Base-by-base conservation (phyloP, 2,329 filamentous ascomycete species). In the Ophiosphaerella narmari region DNA sequence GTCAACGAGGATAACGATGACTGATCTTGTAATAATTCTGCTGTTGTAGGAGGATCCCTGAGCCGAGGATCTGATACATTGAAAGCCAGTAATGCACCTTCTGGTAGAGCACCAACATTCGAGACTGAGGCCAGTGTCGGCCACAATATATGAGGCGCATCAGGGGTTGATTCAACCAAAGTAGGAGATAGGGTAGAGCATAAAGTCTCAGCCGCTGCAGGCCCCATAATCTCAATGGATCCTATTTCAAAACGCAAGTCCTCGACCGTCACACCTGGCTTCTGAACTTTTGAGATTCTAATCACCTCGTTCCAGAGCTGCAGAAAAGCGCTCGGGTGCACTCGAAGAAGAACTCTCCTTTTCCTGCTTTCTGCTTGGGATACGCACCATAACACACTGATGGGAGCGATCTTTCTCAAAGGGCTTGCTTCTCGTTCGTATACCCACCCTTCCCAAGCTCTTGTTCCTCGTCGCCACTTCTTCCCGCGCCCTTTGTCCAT, bases 271-370 rank as follows among this genome's bases (percentile, higher is more conserved):
- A 89, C 78, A 4, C 77, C 76, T 1, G 86, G 86, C 34, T 80
- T 86, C 57, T 84, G 82, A 54, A 82, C 79, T 63, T 83, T 87
- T 14, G 78, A 77, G 1, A 85, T 71, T 2, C 77, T 77, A 13
- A 85, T 63, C 2, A 91, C 70, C 52, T 87, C 80, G 18, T 85
- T 78, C 78, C 89, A 91, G 0, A 87, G 71, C 59, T 89, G 82
- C 1, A 85, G 74, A 63, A 91, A 93, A 6, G 88, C 87, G 16
- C 91, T 87, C 2, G 94, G 94, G 69, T 97, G 93, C 1, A 93
- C 76, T 46, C 92, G 82, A 43, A 97, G 73, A 48, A 93, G 85
- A 1, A 90, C 68, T 54, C 80, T 81, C 43, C 79, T 77, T 61
- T 76, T 80, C 3, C 62, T 54, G 56, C 48, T 46, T 39, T 66